A percentile compares a stretch with the other conserved stretches of the same genome.
These are phyloP conservation scores for Hypsizygus marmoreus DNA, from an alignment of 768 basidiomycete species.

Conservation along the genomic window DNA sequence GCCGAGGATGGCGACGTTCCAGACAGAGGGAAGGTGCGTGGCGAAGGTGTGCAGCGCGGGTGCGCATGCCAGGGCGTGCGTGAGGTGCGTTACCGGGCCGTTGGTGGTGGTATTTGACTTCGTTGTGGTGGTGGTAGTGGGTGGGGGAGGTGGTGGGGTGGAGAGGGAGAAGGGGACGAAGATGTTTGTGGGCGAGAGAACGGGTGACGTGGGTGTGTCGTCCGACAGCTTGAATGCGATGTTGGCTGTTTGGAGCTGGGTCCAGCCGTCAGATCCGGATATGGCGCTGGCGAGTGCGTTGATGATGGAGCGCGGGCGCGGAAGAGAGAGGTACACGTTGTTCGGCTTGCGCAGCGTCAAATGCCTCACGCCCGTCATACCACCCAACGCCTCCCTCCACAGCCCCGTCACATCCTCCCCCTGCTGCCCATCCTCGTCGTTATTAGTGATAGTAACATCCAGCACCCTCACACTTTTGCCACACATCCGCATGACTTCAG, in stretches of 20 bases:
- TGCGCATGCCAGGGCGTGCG: slow-evolving; percentile 39
- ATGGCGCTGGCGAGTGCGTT: slow-evolving; percentile 48
- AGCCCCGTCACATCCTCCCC: too few species aligned
- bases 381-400: slow-evolving; percentile 43
- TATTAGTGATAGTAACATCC: slow-evolving; percentile 40
- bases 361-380: slow-evolving; percentile 38
- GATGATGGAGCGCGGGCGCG: slow-evolving; percentile 46
- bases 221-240: slow-evolving; percentile 60
- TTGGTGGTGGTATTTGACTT: background rate
- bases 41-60: slow-evolving; percentile 48
- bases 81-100: slow-evolving; percentile 36
- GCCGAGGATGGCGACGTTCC: slow-evolving; percentile 55
- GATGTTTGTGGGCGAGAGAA: slow-evolving; percentile 14
- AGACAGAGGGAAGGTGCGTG: slow-evolving; percentile 57
- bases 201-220: slow-evolving; percentile 30
- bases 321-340: slow-evolving; percentile 56
- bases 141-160: slow-evolving; percentile 5
- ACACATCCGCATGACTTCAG: slow-evolving; percentile 35
- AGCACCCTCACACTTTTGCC: slow-evolving; percentile 25
- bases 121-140: slow-evolving; percentile 15
- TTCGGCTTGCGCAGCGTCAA: slow-evolving; percentile 55
- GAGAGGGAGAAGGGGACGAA: slow-evolving; percentile 14
- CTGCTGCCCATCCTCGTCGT: slow-evolving; percentile 12
- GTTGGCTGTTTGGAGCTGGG: slow-evolving; percentile 49
- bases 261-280: too few species aligned